Percentiles rank a stretch among this genome's conserved stretches.
Conservation (phyloP, 192 early-diverging fungal species). For the Coemansia sp. region DNA sequence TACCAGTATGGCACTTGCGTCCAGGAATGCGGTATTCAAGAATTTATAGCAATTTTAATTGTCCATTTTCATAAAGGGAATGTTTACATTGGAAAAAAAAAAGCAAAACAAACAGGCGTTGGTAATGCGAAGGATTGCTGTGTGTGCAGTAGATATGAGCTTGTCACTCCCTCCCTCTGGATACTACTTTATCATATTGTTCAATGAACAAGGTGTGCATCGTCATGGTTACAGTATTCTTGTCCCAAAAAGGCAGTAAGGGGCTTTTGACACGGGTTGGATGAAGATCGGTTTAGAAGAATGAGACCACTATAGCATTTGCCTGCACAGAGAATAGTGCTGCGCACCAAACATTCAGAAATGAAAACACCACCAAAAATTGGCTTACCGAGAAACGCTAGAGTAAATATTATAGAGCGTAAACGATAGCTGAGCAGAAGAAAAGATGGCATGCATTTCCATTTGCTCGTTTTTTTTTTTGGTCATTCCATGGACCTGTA, state of each 20-base stretch:
- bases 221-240: background rate
- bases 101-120: constrained; percentile 5
- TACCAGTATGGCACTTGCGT: too few species aligned
- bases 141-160: background rate
- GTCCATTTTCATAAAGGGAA: background rate
- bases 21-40: background rate
- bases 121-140: background rate
- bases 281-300: background rate
- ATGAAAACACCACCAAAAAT: background rate
- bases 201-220: background rate
- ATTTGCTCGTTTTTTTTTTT: background rate
- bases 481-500: background rate
- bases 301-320: background rate
- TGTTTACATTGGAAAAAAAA: background rate
- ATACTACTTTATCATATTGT: background rate
- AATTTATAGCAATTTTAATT: background rate
- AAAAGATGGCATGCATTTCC: background rate
- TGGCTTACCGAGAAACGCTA: background rate
- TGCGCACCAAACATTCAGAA: background rate
- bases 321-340: background rate
- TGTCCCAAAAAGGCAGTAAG: background rate
- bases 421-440: background rate
- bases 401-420: background rate
- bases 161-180: background rate
- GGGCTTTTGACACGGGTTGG: background rate